Percentiles rank a stretch among this genome's conserved stretches.
Conservation (phyloP, 2,329 filamentous ascomycete genomes). For the Neonectria ditissima region DNA sequence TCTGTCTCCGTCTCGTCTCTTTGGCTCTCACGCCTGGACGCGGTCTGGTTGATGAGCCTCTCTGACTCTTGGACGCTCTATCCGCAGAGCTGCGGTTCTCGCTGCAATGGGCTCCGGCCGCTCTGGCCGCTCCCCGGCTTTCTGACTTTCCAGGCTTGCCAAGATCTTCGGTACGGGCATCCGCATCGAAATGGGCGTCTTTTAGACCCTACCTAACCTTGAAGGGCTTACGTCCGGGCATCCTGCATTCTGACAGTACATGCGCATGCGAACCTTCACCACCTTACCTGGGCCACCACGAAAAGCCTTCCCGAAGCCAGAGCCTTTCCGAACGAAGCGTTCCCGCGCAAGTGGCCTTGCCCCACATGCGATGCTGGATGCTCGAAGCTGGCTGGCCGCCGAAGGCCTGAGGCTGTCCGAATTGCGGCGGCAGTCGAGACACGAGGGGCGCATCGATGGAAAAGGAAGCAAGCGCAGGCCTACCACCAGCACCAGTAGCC, state of each 20-base stretch:
- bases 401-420: slow-evolving; percentile 35
- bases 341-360: slow-evolving; percentile 23
- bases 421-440: slow-evolving; percentile 36
- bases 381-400: not conserved
- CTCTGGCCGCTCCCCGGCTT: slow-evolving; percentile 2
- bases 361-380: slow-evolving; percentile 30
- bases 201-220: slow-evolving; percentile 12
- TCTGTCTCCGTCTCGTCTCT: slow-evolving; percentile 20
- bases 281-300: not conserved
- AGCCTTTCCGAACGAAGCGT: slow-evolving; percentile 4
- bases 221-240: slow-evolving; percentile 17
- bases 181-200: slow-evolving; percentile 11
- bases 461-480: slow-evolving; percentile 36
- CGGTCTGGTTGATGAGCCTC: not conserved
- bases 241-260: slow-evolving; percentile 25
- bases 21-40: not conserved
- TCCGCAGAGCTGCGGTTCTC: not conserved
- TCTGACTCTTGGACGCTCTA: not conserved
- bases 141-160: not conserved
- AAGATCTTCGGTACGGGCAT: slow-evolving; percentile 7
- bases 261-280: slow-evolving; percentile 12
- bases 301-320: slow-evolving; percentile 19
- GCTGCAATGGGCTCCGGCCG: not conserved
- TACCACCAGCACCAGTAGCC: slow-evolving; percentile 33
- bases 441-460: slow-evolving; percentile 36